Evolutionary conservation across 306 rosid genomes (phyloP).

Genomic region (Acacia crassicarpa): DNA sequence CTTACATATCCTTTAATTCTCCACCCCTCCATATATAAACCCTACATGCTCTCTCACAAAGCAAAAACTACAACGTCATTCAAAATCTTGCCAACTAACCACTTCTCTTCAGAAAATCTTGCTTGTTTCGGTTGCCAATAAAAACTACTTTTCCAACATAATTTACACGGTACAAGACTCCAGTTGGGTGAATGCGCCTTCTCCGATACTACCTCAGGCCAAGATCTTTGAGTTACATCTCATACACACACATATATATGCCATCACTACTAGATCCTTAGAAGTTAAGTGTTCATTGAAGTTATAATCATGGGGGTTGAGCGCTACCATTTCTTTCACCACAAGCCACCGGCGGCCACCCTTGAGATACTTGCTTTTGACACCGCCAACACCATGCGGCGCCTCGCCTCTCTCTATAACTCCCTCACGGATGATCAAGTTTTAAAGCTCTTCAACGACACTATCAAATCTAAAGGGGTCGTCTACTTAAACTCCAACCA

Average conservation of each 20-base stretch:
- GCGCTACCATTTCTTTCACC: conserved; percentile 34
- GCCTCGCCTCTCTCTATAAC: conserved; percentile 54
- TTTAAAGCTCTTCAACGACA: conserved; percentile 31
- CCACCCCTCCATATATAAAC: background rate
- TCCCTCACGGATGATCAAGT: conserved; percentile 59
- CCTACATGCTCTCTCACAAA: background rate
- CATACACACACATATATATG: background rate
- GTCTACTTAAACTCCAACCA: conserved; percentile 44
- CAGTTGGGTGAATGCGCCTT: too few species aligned
- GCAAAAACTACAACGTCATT: background rate
- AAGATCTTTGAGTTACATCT: background rate
- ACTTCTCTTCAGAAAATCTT: background rate
- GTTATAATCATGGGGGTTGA: conserved; percentile 33
- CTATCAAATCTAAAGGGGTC: conserved; percentile 49
- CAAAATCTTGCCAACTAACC: background rate
- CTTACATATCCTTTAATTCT: background rate
- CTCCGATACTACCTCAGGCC: too few species aligned
- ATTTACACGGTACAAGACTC: too few species aligned
- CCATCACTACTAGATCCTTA: background rate
- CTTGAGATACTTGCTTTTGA: conserved; percentile 69
- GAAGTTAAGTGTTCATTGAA: background rate
- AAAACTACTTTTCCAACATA: too few species aligned
- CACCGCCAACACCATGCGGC: conserved; percentile 63
- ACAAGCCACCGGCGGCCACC: conserved; percentile 28
- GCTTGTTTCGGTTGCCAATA: too few species aligned